A percentile compares a stretch with the other conserved stretches of the same genome.
Evolutionary conservation across 805 yeast species (phyloP).

Genomic region (Cyberlindnera mycetangii): DNA sequence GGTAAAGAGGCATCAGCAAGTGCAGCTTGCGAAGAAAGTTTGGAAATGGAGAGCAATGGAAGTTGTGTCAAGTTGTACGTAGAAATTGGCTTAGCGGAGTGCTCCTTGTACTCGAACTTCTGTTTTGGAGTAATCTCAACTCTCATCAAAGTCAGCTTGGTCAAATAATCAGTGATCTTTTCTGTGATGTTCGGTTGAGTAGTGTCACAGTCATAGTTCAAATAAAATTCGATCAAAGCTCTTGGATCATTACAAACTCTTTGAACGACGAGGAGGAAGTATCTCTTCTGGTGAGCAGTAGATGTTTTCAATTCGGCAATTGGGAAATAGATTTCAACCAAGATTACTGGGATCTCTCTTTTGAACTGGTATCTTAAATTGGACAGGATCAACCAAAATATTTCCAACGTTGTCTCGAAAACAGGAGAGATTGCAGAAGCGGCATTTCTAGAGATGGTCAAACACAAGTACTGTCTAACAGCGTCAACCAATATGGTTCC

Average conservation of each 20-base stretch:
- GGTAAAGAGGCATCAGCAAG: constrained; percentile 47
- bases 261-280: constrained; percentile 75
- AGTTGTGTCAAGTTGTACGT: constrained; percentile 72
- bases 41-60: constrained; percentile 72
- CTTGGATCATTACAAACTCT: constrained; percentile 86
- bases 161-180: constrained; percentile 71
- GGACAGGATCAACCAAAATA: constrained; percentile 85
- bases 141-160: constrained; percentile 60
- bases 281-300: constrained; percentile 89
- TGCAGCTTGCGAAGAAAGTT: constrained; percentile 48
- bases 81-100: constrained; percentile 53
- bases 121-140: constrained; percentile 73
- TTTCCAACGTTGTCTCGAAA: constrained; percentile 86
- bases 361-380: constrained; percentile 86
- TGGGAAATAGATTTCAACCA: constrained; percentile 91
- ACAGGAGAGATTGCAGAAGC: constrained; percentile 90
- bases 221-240: constrained; percentile 84
- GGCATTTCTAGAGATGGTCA: constrained; percentile 84
- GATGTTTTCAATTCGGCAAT: constrained; percentile 90
- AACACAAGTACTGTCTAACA: constrained; percentile 77
- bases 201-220: constrained; percentile 92
- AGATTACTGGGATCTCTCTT: constrained; percentile 89
- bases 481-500: constrained; percentile 71
- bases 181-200: constrained; percentile 84
- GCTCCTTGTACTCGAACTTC: constrained; percentile 52